Base-by-base conservation (phyloP, 106 monocot genomes). In the Cymbidium sinense region DNA sequence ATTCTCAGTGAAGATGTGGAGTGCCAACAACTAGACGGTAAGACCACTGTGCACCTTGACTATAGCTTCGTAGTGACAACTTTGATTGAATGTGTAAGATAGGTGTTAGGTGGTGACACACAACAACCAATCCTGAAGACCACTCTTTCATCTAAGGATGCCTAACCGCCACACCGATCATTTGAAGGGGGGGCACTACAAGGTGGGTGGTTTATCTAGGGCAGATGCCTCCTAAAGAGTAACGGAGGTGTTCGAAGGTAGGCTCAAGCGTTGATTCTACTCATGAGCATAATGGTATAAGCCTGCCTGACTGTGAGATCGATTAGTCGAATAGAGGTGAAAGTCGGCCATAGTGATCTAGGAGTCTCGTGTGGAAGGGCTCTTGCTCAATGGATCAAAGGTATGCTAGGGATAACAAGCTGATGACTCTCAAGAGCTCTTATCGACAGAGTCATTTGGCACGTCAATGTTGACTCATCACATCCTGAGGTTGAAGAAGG, bases 111-210 rank as follows among this genome's bases (percentile, higher is more conserved):
- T 73, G 73, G 37, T 80, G 51, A 80, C 70, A 80, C 36, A 80
- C 54, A 70, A 74, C 73, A 34, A 80, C 73, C n/a, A 80, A 80
- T 74, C 54, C 55, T 80, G 0, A 80, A 80, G 35, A 80, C 54
- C 73, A 80, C 80, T 54, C n/a, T n/a, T n/a, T n/a, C n/a, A n/a
- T n/a, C n/a, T n/a, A n/a, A n/a, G n/a, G n/a, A n/a, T n/a, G n/a
- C 54, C 33, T 72, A 35, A 78, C 64, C 3, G 3, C 64, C 28
- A 29, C 23, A 64, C 25, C 2, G 0, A 64, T 64, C 25, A 29
- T 64, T 64, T 9, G 23, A 21, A 15, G 52, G 52, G 17, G 52
- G 27, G 64, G 64, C 4, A 64, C 25, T 64, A 27, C 25, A 4
- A 27, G 64, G 64, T 25, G 64, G 64, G 64, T 64, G n/a, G n/a